A percentile compares a stretch with the other conserved stretches of the same genome.
Conservation (phyloP, 1,139 yeast genomes). For the Candida pseudocylindracea region DNA sequence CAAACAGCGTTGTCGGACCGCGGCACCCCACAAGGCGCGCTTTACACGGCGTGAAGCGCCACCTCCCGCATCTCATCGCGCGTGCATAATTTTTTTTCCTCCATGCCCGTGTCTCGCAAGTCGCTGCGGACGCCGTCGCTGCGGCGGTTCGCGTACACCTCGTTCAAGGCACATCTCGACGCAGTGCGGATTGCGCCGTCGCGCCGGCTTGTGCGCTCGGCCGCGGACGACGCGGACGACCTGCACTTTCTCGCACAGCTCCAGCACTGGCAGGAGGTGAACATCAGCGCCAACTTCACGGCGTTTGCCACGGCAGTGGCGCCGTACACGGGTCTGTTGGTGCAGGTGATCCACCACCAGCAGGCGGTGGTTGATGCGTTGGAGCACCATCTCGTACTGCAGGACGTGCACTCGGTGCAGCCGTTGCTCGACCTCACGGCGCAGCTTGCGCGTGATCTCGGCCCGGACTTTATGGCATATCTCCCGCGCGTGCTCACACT, state of each 20-base stretch:
- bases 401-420: constrained; percentile 55
- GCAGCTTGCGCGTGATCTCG: constrained; percentile 81
- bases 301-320: constrained; percentile 37
- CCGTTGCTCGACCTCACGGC: constrained; percentile 64
- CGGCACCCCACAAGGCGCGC: too few species aligned
- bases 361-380: constrained; percentile 32
- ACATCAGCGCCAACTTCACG: constrained; percentile 52
- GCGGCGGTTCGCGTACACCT: too few species aligned
- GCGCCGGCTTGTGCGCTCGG: too few species aligned
- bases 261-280: constrained; percentile 77
- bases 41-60: too few species aligned
- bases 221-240: too few species aligned
- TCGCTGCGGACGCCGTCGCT: too few species aligned
- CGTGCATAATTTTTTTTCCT: too few species aligned
- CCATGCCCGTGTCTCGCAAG: too few species aligned
- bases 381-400: constrained; percentile 20
- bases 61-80: too few species aligned
- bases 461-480: constrained; percentile 68
- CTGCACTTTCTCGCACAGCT: constrained; percentile 51
- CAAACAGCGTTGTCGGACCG: too few species aligned
- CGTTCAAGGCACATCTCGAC: too few species aligned
- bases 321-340: constrained; percentile 40
- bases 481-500: constrained; percentile 29
- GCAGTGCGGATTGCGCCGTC: too few species aligned
- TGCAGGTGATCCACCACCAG: constrained; percentile 64